Percentiles rank a stretch among this genome's conserved stretches.
Conservation (phyloP, 2,329 filamentous ascomycete species). For the Epichloe sp. region DNA sequence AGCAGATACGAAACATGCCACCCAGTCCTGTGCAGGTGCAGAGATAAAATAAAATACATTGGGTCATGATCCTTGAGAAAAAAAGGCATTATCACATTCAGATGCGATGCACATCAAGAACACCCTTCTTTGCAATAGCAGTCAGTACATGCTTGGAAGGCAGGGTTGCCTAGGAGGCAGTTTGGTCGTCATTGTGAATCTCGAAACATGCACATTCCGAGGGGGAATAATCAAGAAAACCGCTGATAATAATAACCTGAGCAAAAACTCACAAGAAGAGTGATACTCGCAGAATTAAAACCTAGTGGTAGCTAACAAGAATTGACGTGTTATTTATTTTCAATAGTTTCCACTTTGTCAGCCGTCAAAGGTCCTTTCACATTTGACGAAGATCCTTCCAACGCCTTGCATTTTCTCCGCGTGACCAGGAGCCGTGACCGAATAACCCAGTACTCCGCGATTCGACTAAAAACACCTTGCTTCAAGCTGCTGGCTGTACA, state of each 20-base stretch:
- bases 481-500: not conserved
- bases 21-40: slow-evolving; percentile 40
- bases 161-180: not conserved
- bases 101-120: not conserved
- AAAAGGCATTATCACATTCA: not conserved
- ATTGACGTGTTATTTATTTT: not conserved
- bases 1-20: slow-evolving; percentile 70
- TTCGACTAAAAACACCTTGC: not conserved
- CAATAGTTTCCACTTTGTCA: not conserved
- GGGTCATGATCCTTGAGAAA: not conserved
- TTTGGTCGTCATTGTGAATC: not conserved
- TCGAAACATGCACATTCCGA: not conserved
- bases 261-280: not conserved
- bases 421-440: not conserved
- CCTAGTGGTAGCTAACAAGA: not conserved
- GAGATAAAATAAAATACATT: slow-evolving; percentile 18
- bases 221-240: not conserved
- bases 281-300: not conserved
- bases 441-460: not conserved
- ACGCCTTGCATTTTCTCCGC: not conserved
- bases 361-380: not conserved
- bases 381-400: not conserved
- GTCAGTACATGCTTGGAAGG: not conserved
- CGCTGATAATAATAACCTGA: not conserved
- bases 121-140: not conserved